Conservation (phyloP, 2,329 filamentous ascomycete genomes). For the Venturiaceae sp. region DNA sequence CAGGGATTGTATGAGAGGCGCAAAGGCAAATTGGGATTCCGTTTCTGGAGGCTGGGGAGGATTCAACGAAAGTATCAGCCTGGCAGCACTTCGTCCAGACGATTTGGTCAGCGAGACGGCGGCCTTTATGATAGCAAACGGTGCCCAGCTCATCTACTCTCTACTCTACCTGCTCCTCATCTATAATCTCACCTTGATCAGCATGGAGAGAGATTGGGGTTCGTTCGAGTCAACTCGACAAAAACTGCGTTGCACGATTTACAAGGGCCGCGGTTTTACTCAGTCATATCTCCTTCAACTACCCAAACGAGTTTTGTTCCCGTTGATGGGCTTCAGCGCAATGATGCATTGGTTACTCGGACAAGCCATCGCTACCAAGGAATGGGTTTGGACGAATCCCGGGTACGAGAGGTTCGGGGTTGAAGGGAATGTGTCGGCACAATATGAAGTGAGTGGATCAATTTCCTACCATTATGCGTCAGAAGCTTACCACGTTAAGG, state of each 20-base stretch:
- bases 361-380: not conserved
- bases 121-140: slow-evolving; percentile 18
- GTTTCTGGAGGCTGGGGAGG: slow-evolving; percentile 18
- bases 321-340: slow-evolving; percentile 19
- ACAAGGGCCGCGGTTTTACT: slow-evolving; percentile 17
- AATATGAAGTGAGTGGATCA: not conserved
- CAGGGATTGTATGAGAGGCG: slow-evolving; percentile 9
- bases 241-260: slow-evolving; percentile 19
- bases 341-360: slow-evolving; percentile 23
- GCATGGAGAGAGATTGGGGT: slow-evolving; percentile 20
- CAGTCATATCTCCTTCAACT: slow-evolving; percentile 21
- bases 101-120: slow-evolving; percentile 15
- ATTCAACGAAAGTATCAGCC: slow-evolving; percentile 15
- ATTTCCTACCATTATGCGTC: not conserved
- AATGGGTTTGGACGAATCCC: not conserved
- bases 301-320: slow-evolving; percentile 20
- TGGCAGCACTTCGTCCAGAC: slow-evolving; percentile 14
- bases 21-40: slow-evolving; percentile 7
- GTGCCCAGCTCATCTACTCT: slow-evolving; percentile 21
- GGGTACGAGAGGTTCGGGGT: not conserved
- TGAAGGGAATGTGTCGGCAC: not conserved
- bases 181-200: slow-evolving; percentile 20
- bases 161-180: slow-evolving; percentile 21
- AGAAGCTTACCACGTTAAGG: slow-evolving; percentile 7
- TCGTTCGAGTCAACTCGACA: slow-evolving; percentile 16